Evolutionary conservation across 805 yeast species (phyloP), one percentile per base, ranked within the genome.

Genomic region (Cyberlindnera nakhonratchasimensis): DNA sequence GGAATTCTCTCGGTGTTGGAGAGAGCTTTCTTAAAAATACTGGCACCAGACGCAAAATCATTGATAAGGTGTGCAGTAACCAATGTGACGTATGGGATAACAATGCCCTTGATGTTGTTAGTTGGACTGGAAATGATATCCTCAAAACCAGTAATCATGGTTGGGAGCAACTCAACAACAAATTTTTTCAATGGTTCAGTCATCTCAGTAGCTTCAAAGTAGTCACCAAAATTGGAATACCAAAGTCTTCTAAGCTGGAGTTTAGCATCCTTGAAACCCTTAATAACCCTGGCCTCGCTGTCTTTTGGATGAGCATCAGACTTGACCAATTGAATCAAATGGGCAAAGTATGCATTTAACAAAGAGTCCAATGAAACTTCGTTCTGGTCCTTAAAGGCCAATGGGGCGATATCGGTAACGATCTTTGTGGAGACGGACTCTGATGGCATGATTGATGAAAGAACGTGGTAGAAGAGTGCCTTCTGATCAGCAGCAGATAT

Each of bases 361-460:
- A 79, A 65, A 4, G 69, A 64, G 3, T 65, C 45, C 29, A 89
- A 66, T 0, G 86, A 77, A 1, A 49, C 14, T 55, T 91, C 98
- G 52, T 88, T 86, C 34, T 79, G 76, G 54, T 91, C 98, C 52
- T 86, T 89, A 0, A 75, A 40, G 4, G 83, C 67, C n/a, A 80
- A 63, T 2, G 82, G 70, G 2, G 71, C 48, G 26, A 87, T 55
- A 0, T 64, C 69, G 1, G 63, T 54, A 2, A 75, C 59, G 4
- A 82, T 62, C 25, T 63, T 66, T 1, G 56, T 47, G 2, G 77
- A 68, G 5, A 64, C 55, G 3, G 61, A 48, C 11, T 51, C 48
- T 4, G 57, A 45, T 3, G 51, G 38, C 6, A 69, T 65, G 13
- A 67, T 40, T n/a, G 52, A 43, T 1, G 58, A 40, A 11, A 88